These are phyloP conservation scores for Annulohypoxylon nitens DNA, from an alignment of 495 filamentous ascomycete genomes.

Conservation along the genomic window DNA sequence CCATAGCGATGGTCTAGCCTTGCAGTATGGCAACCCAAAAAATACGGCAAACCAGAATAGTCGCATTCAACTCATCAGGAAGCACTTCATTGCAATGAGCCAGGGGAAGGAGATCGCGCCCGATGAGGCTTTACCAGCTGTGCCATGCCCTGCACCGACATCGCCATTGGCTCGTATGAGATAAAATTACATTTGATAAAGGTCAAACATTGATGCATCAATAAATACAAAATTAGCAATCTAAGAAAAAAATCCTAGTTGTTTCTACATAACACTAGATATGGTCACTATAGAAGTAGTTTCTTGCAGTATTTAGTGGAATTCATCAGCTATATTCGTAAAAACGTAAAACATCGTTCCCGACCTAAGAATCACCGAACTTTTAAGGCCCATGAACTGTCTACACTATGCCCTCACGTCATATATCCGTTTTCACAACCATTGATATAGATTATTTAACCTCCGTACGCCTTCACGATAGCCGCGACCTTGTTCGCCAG, in stretches of 20 bases:
- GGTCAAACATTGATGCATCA: background rate
- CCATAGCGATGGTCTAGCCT: slow-evolving; percentile 60
- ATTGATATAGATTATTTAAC: background rate
- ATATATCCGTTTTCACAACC: background rate
- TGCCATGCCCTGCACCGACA: slow-evolving; percentile 50
- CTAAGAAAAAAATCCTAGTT: background rate
- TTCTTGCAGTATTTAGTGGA: slow-evolving; percentile 21
- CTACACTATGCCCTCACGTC: slow-evolving; percentile 16
- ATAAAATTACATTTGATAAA: background rate
- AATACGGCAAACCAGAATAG: slow-evolving; percentile 58
- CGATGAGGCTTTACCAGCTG: slow-evolving; percentile 48
- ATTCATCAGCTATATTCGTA: slow-evolving; percentile 35
- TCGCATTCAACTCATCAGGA: slow-evolving; percentile 58
- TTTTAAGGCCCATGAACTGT: slow-evolving; percentile 17
- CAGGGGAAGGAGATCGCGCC: slow-evolving; percentile 40
- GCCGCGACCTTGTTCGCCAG: slow-evolving; percentile 84
- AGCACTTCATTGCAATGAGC: slow-evolving; percentile 62
- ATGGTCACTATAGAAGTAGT: background rate
- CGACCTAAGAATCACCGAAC: slow-evolving; percentile 14
- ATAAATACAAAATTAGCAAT: background rate
- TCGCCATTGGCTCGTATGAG: slow-evolving; percentile 54
- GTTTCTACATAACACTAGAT: background rate
- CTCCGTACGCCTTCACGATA: slow-evolving; percentile 68
- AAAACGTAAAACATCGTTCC: slow-evolving; percentile 31
- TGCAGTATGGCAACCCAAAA: slow-evolving; percentile 64